Percentiles rank a stretch among this genome's conserved stretches.
Conservation (phyloP, 371 early-diverging fungal species). For the Mucor mucedo region DNA sequence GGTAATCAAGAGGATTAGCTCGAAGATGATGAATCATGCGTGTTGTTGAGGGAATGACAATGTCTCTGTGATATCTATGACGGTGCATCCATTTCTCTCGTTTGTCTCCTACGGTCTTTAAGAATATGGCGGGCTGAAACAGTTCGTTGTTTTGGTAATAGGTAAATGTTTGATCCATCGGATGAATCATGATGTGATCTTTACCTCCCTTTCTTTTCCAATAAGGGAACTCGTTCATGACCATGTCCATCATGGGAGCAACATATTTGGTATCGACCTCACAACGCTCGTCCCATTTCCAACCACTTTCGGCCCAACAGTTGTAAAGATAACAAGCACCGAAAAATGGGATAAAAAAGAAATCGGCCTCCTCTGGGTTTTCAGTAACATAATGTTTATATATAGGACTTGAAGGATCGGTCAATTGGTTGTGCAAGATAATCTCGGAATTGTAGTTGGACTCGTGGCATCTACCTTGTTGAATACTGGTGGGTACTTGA, state of each 20-base stretch:
- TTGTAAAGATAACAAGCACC: conserved; percentile 59
- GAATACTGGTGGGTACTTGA: conserved; percentile 42
- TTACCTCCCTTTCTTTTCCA: conserved; percentile 56
- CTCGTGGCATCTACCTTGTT: conserved; percentile 40
- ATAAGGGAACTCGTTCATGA: conserved; percentile 52
- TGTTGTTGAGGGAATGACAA: conserved; percentile 61
- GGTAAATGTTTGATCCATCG: conserved; percentile 58
- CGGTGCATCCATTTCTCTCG: conserved; percentile 43
- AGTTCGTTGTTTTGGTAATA: conserved; percentile 48
- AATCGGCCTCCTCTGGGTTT: conserved; percentile 59
- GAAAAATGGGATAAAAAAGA: conserved; percentile 63
- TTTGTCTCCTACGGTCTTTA: conserved; percentile 60
- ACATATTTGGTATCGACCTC: conserved; percentile 55
- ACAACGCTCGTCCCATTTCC: conserved; percentile 58
- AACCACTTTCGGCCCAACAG: conserved; percentile 49
- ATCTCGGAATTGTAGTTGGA: conserved; percentile 59
- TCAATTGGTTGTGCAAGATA: conserved; percentile 45
- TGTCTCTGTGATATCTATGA: conserved; percentile 54
- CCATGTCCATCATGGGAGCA: conserved; percentile 57
- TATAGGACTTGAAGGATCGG: conserved; percentile 46
- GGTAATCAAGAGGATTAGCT: conserved; percentile 37
- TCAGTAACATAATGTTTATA: conserved; percentile 53
- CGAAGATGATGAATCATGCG: conserved; percentile 48
- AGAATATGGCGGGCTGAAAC: conserved; percentile 54
- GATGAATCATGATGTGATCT: conserved; percentile 59